Conservation (phyloP, 805 yeast species). For the Cyberlindnera subsufficiens region DNA sequence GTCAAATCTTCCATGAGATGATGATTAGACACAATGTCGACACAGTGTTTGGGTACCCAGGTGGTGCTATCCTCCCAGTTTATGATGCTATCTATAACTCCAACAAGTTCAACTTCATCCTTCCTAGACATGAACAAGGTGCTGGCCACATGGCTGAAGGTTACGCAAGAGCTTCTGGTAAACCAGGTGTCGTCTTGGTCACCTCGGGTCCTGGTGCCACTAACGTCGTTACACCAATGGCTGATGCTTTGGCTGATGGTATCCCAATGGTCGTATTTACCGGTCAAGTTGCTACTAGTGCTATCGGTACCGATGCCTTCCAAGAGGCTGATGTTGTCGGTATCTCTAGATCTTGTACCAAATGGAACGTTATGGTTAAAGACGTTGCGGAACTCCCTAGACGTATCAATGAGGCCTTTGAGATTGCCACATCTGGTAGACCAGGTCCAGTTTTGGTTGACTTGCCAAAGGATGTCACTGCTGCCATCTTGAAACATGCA, state of each 20-base stretch:
- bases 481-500: conserved; percentile 77
- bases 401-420: conserved; percentile 96
- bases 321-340: conserved; percentile 99
- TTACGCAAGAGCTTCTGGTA: conserved; percentile 90
- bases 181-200: conserved; percentile 95
- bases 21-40: conserved; percentile 95
- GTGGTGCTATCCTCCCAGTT: conserved; percentile 98
- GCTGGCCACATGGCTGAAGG: conserved; percentile 99
- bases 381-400: conserved; percentile 90
- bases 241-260: conserved; percentile 96
- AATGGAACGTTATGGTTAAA: conserved; percentile 99
- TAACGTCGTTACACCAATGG: conserved; percentile 96
- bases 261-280: conserved; percentile 94
- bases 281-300: conserved; percentile 94
- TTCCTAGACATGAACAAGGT: conserved; percentile 98
- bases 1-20: conserved; percentile 98
- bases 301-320: conserved; percentile 98
- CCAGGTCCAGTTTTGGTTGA: conserved; percentile 99
- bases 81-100: conserved; percentile 96
- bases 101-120: conserved; percentile 77
- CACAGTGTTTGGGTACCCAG: conserved; percentile 95
- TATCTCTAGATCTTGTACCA: conserved; percentile 94
- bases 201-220: conserved; percentile 99
- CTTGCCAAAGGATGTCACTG: conserved; percentile 96
- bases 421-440: conserved; percentile 91